Evolutionary conservation across 441 rosid genomes (phyloP).

Genomic region (Euphorbia celastroides): DNA sequence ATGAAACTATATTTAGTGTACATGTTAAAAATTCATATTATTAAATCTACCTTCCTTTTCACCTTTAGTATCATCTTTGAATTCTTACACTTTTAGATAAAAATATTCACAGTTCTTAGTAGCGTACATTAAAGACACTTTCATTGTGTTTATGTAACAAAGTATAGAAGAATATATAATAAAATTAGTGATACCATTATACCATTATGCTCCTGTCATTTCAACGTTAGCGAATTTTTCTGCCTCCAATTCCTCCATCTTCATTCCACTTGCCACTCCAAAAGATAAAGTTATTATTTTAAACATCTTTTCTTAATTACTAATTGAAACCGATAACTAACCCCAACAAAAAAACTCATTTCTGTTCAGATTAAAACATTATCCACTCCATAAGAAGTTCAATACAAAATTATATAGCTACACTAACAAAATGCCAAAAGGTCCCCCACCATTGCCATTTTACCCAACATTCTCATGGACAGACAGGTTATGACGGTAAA

Average conservation of each 20-base stretch:
- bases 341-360: neutral
- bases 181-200: neutral
- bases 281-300: slow-evolving; percentile 26
- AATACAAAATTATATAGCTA: neutral
- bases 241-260: slow-evolving; percentile 10
- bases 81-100: too few relatives aligned
- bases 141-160: too few relatives aligned
- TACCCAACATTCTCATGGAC: slow-evolving; percentile 22
- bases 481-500: slow-evolving; percentile 21
- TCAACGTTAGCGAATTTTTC: slow-evolving; percentile 21
- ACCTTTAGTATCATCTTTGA: too few relatives aligned
- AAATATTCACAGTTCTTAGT: too few relatives aligned
- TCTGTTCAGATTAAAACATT: slow-evolving; percentile 18
- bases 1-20: too few relatives aligned
- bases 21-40: too few relatives aligned
- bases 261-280: slow-evolving; percentile 25
- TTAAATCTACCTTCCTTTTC: too few relatives aligned
- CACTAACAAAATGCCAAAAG: slow-evolving; percentile 16
- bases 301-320: slow-evolving; percentile 2
- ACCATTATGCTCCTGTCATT: slow-evolving; percentile 29
- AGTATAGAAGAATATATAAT: too few relatives aligned
- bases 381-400: slow-evolving; percentile 16
- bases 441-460: slow-evolving; percentile 15
- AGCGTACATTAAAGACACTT: too few relatives aligned
- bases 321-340: neutral